Conservation (phyloP, 2,329 filamentous ascomycete species). For the Beauveria caledonica region DNA sequence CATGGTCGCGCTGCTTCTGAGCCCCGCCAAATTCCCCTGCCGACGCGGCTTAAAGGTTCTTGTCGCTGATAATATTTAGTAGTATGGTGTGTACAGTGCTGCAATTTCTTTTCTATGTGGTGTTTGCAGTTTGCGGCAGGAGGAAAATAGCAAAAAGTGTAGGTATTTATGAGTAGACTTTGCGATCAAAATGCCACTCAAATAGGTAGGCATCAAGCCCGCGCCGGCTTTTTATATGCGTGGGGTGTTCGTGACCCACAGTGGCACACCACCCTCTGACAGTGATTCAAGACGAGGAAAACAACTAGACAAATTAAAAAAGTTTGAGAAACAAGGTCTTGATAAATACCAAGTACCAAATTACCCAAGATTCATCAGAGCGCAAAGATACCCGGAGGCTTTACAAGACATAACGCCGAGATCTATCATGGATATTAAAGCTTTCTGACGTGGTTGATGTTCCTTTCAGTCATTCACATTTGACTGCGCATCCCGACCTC, state of each 20-base stretch:
- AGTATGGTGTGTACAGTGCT: background rate
- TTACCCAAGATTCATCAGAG: no score
- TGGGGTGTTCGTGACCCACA: conserved; percentile 11
- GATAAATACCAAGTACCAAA: no score
- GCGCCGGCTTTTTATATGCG: background rate
- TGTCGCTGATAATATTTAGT: background rate
- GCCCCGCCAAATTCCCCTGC: background rate
- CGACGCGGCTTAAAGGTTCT: background rate
- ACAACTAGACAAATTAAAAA: no score
- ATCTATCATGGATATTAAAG: no score
- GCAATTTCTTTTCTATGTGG: background rate
- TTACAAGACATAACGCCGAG: no score
- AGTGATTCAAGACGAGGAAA: no score
- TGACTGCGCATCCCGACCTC: no score
- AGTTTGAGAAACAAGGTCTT: no score
- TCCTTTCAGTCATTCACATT: no score
- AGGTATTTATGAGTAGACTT: background rate
- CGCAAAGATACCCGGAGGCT: no score
- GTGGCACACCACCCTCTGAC: background rate
- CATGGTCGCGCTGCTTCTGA: conserved; percentile 25
- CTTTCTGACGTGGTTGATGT: no score
- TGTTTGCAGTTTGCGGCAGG: background rate
- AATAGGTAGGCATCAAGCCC: background rate
- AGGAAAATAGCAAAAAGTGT: background rate
- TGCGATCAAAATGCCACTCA: background rate